phyloP scores from a whole-genome alignment of 345 rosid genomes.

The Microcos paniculata region DNA sequence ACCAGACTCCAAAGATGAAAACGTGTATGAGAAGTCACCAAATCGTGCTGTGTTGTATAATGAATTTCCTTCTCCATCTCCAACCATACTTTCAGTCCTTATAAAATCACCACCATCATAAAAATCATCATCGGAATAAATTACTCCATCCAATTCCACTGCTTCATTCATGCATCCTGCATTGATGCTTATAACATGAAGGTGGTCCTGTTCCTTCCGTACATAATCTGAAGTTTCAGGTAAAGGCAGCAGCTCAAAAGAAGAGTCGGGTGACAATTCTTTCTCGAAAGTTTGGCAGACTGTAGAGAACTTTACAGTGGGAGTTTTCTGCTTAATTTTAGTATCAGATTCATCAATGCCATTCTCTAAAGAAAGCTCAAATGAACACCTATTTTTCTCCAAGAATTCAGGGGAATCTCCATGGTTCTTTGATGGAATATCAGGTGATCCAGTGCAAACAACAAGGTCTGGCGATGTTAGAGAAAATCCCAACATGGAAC shows the following conservation, averaged over 20 bases:
- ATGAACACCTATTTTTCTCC: slow-evolving; percentile 29
- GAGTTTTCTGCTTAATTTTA: slow-evolving; percentile 29
- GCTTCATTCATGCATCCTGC: slow-evolving; percentile 36
- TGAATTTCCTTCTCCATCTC: slow-evolving; percentile 28
- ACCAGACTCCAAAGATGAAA: slow-evolving; percentile 42
- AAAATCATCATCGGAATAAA: slow-evolving; percentile 37
- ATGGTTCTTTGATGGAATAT: slow-evolving; percentile 36
- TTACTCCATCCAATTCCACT: slow-evolving; percentile 30
- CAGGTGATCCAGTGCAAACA: slow-evolving; percentile 68
- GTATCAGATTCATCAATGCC: slow-evolving; percentile 50
- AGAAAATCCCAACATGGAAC: slow-evolving; percentile 60
- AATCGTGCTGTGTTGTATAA: slow-evolving; percentile 52
- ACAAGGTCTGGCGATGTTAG: slow-evolving; percentile 77
- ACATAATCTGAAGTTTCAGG: slow-evolving; percentile 20
- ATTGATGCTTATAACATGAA: slow-evolving; percentile 40
- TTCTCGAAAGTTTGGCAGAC: slow-evolving; percentile 53
- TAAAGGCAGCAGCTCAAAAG: slow-evolving; percentile 70
- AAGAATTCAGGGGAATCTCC: slow-evolving; percentile 49
- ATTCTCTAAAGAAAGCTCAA: slow-evolving; percentile 80
- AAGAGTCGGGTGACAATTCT: slow-evolving; percentile 70
- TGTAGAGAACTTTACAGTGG: slow-evolving; percentile 65
- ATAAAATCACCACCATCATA: slow-evolving; percentile 48
- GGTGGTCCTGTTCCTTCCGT: slow-evolving; percentile 8
- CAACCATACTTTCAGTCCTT: slow-evolving; percentile 33
- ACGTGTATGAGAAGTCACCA: slow-evolving; percentile 48